Evolutionary conservation across 73 alveolate genomes (phyloP).

Genomic region (Paramecium pentaurelia): DNA sequence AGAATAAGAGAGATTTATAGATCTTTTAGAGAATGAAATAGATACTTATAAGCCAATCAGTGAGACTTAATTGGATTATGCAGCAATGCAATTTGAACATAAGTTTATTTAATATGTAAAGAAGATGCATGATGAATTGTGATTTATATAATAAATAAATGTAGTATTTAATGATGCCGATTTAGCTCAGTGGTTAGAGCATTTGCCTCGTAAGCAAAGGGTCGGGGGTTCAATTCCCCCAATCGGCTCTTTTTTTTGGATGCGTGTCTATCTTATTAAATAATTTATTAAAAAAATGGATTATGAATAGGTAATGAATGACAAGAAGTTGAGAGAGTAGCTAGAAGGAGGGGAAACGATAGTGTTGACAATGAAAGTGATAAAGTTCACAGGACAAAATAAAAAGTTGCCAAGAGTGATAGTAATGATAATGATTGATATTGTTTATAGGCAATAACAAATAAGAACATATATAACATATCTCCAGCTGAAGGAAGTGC

Average conservation of each 20-base stretch:
- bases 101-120: neutral
- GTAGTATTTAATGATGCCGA: conserved; percentile 20
- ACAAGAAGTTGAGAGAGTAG: neutral
- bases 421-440: neutral
- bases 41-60: neutral
- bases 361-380: neutral
- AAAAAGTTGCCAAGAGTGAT: neutral
- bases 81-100: conserved; percentile 13
- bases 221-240: conserved; percentile 58
- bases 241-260: conserved; percentile 47
- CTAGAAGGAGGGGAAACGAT: neutral
- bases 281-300: neutral
- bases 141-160: neutral
- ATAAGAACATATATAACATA: conserved; percentile 52
- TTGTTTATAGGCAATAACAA: conserved; percentile 20
- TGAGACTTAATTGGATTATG: neutral
- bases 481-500: conserved; percentile 51
- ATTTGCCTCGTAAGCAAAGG: conserved; percentile 60
- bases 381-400: conserved; percentile 28
- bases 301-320: conserved; percentile 4
- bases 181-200: conserved; percentile 51
- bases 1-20: neutral
- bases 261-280: neutral
- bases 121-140: conserved; percentile 4
- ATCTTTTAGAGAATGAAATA: neutral